A percentile compares a stretch with the other conserved stretches of the same genome.
Conservation (phyloP, 2,329 filamentous ascomycete species). For the Aspergillus eucalypticola region DNA sequence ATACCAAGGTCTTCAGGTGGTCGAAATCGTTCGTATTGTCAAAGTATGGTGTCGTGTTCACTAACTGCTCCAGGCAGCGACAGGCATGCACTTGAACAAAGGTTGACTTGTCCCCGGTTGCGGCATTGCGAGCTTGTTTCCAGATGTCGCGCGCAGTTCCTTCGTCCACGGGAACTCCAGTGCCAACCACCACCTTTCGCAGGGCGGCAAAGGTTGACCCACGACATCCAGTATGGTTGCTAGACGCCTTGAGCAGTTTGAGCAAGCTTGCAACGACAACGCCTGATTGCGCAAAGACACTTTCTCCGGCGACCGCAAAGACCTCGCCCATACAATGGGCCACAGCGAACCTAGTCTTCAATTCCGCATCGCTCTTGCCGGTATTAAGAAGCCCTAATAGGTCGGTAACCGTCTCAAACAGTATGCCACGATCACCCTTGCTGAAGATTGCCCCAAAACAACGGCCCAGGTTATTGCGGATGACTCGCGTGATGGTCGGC, state of each 20-base stretch:
- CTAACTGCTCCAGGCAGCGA: constrained; percentile 72
- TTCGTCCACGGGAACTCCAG: constrained; percentile 79
- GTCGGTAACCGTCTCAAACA: constrained; percentile 95
- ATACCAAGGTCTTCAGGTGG: constrained; percentile 75
- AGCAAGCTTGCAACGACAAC: constrained; percentile 70
- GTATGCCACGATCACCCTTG: constrained; percentile 82
- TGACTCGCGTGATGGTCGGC: constrained; percentile 81
- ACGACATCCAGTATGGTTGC: constrained; percentile 77
- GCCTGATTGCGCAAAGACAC: constrained; percentile 79
- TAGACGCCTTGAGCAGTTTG: constrained; percentile 76
- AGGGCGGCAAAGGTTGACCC: constrained; percentile 75
- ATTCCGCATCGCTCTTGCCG: constrained; percentile 76
- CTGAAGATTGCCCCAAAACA: constrained; percentile 81
- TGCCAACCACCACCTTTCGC: constrained; percentile 73
- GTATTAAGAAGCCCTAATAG: constrained; percentile 70
- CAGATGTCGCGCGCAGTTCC: constrained; percentile 82
- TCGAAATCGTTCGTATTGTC: constrained; percentile 89
- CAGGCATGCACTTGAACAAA: constrained; percentile 79
- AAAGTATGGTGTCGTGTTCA: constrained; percentile 75
- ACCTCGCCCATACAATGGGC: constrained; percentile 84
- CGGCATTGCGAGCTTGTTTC: constrained; percentile 82
- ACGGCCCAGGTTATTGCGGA: constrained; percentile 83
- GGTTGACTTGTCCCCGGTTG: constrained; percentile 76
- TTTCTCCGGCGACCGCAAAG: constrained; percentile 90
- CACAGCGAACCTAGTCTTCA: constrained; percentile 81